A percentile compares a stretch with the other conserved stretches of the same genome.
phyloP scores from a whole-genome alignment of 2,329 filamentous ascomycete genomes.

The Metarhizium robertsii region DNA sequence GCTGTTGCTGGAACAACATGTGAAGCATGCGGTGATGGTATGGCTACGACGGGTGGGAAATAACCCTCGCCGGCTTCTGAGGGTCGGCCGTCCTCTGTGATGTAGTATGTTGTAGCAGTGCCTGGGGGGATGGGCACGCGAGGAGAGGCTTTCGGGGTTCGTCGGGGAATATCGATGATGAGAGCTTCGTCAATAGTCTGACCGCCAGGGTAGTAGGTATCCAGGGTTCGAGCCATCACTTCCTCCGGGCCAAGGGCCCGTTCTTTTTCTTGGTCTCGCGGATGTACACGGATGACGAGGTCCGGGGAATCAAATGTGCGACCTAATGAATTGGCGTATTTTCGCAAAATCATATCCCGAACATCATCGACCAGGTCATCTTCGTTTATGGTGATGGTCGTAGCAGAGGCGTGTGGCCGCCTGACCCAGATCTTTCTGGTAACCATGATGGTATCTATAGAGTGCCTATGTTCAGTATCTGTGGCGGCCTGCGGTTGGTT shows the following conservation, averaged over 20 bases:
- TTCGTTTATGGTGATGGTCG: conserved; percentile 73
- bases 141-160: conserved; percentile 75
- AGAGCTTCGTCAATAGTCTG: conserved; percentile 85
- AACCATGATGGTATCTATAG: conserved; percentile 42
- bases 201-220: conserved; percentile 76
- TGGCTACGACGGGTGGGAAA: conserved; percentile 59
- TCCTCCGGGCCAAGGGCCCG: conserved; percentile 79
- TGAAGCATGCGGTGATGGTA: conserved; percentile 30
- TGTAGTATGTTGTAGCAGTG: conserved; percentile 39
- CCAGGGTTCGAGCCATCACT: conserved; percentile 65
- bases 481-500: conserved; percentile 10
- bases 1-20: conserved; percentile 26
- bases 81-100: conserved; percentile 54
- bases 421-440: conserved; percentile 92
- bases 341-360: conserved; percentile 81
- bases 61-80: conserved; percentile 68
- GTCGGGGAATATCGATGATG: conserved; percentile 76
- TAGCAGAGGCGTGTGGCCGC: conserved; percentile 75
- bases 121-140: conserved; percentile 37
- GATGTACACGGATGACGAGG: conserved; percentile 65
- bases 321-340: conserved; percentile 89
- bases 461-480: conserved; percentile 14
- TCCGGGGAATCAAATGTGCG: conserved; percentile 86
- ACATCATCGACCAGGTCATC: conserved; percentile 93
- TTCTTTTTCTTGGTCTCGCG: conserved; percentile 58